Base-by-base conservation (phyloP, 2,329 filamentous ascomycete genomes). In the Raffaelea albimanens region DNA sequence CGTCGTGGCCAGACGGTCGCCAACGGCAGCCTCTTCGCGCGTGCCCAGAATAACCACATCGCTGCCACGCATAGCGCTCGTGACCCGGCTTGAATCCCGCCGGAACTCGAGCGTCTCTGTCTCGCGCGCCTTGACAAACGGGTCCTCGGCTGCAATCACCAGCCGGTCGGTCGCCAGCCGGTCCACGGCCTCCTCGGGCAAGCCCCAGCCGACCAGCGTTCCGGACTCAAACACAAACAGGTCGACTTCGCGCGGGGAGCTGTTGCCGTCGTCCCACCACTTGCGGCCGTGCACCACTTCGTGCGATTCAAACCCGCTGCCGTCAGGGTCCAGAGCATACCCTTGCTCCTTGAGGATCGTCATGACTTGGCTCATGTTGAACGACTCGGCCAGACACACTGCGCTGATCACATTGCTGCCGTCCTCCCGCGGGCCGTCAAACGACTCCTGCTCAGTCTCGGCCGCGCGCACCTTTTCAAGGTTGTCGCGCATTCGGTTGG, bases 151-250 rank as follows among this genome's bases (percentile, higher is more conserved):
- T 1, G 91, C 89, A 0, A 81, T 76, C 19, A 87, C 74, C 13
- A 97, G 72, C 29, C 85, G 81, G 48, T 76, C 78, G 9, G 85
- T 85, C 5, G 85, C 82, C 21, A 89, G 68, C 43, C 75, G 76
- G 19, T 74, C 75, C 16, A 89, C 83, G 18, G 88, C 78, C 49
- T 84, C 80, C 51, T 88, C 78, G 1, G 87, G 83, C 1, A 96
- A 73, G 5, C 87, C 86, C 93, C 93, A 98, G 21, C 87, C 84
- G 5, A 97, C 93, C 8, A 97, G 77, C 13, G 90, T 95, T 11
- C 93, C 93, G 0, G 90, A 95, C 9, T 91, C 89, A 56, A 98
- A 98, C 48, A 98, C 83, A 61, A 97, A 97, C 44, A 97, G 80
- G 66, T 98, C 93, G 31, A 89, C 90, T 49, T 80, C 73, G 60